A percentile compares a stretch with the other conserved stretches of the same genome.
These are phyloP conservation scores for Paramarasmius palmivorus DNA, from an alignment of 1,284 basidiomycete genomes.

Conservation along the genomic window DNA sequence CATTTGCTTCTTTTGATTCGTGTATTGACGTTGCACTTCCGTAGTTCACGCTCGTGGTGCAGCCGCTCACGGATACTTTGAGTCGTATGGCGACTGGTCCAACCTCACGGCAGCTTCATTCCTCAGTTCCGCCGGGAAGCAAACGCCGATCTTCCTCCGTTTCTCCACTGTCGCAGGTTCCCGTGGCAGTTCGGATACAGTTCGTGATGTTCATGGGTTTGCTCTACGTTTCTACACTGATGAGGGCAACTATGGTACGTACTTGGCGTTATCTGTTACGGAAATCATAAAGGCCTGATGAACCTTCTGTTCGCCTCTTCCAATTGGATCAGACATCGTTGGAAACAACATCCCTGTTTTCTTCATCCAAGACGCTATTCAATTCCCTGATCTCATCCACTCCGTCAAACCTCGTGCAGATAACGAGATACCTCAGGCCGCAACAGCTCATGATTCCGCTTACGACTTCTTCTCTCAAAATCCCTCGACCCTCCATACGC, in stretches of 20 bases:
- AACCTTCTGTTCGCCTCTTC: no score
- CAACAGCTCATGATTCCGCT: slow-evolving; percentile 9
- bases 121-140: slow-evolving; percentile 17
- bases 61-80: slow-evolving; percentile 22
- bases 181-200: slow-evolving; percentile 16
- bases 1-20: no score
- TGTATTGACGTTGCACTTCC: no score
- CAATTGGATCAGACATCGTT: slow-evolving; percentile 8
- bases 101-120: slow-evolving; percentile 12
- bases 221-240: slow-evolving; percentile 10
- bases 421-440: slow-evolving; percentile 11
- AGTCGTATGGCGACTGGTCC: slow-evolving; percentile 18
- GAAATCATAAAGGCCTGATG: no score
- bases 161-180: slow-evolving; percentile 19
- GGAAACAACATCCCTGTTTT: slow-evolving; percentile 4
- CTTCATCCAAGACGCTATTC: slow-evolving; percentile 8
- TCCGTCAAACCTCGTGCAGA: slow-evolving; percentile 7
- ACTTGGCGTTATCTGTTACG: no score
- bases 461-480: slow-evolving; percentile 13
- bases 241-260: slow-evolving; percentile 12
- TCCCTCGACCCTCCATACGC: slow-evolving; percentile 5
- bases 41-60: slow-evolving; percentile 22
- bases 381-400: slow-evolving; percentile 12
- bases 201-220: slow-evolving; percentile 18
- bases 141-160: slow-evolving; percentile 18